Percentiles rank a stretch among this genome's conserved stretches.
Conservation (phyloP, 148 eudicot genomes). For the Rhododendron molle region DNA sequence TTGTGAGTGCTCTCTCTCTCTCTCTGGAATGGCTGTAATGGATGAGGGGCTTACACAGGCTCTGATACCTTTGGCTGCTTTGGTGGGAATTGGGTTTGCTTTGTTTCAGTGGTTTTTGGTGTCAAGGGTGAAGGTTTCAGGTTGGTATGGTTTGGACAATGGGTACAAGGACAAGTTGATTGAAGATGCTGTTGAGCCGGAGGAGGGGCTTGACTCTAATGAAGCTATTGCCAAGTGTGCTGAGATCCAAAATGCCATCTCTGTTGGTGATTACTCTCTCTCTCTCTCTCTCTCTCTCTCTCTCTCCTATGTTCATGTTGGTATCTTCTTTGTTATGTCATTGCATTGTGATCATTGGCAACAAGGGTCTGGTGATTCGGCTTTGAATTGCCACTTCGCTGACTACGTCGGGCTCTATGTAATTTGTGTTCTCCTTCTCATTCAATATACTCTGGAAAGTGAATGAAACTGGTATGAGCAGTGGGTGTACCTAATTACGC, state of each 20-base stretch:
- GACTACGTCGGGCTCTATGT: no score
- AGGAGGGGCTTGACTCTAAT: conserved; percentile 13
- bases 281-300: background rate
- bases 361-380: background rate
- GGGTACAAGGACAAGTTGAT: conserved; percentile 13
- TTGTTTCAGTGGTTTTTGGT: conserved; percentile 14
- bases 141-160: conserved; percentile 9
- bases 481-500: no score
- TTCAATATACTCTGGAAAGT: no score
- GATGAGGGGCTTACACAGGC: conserved; percentile 5
- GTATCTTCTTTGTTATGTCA: background rate
- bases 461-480: no score
- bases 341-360: background rate
- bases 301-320: background rate
- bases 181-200: conserved; percentile 13
- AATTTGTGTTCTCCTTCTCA: background rate
- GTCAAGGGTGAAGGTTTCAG: conserved; percentile 11
- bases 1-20: background rate
- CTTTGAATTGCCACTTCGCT: no score
- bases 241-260: conserved; percentile 16
- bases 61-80: conserved; percentile 10
- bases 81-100: conserved; percentile 13
- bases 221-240: conserved; percentile 17
- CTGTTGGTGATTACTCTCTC: conserved; percentile 12
- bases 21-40: conserved; percentile 10